Evolutionary conservation across 2,329 filamentous ascomycete genomes (phyloP).

Genomic region (Grosmannia huntii): DNA sequence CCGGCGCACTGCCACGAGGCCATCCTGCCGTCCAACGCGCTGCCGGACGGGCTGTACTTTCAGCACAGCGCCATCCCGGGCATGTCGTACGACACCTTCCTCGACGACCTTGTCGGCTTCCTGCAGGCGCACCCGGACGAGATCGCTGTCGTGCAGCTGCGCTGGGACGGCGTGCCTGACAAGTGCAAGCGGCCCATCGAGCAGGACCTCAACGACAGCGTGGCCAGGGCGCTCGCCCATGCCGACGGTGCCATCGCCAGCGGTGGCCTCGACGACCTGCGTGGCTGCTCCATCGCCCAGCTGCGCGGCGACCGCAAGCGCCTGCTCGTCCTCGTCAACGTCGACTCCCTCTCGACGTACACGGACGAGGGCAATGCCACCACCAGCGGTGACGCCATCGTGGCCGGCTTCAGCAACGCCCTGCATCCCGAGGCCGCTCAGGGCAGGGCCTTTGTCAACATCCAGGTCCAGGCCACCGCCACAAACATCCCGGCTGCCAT

Average conservation of each 20-base stretch:
- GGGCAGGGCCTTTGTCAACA: constrained; percentile 24
- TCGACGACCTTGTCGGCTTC: constrained; percentile 27
- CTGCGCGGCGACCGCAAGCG: constrained; percentile 23
- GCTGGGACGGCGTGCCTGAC: constrained; percentile 35
- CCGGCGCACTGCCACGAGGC: constrained; percentile 32
- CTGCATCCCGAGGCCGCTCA: constrained; percentile 20
- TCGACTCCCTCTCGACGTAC: constrained; percentile 27
- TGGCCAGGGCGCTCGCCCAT: constrained; percentile 21
- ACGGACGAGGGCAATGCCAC: constrained; percentile 28
- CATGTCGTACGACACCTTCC: constrained; percentile 31
- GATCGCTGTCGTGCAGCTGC: constrained; percentile 34
- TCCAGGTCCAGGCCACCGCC: constrained; percentile 39
- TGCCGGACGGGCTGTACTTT: constrained; percentile 35
- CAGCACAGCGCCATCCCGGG: constrained; percentile 37
- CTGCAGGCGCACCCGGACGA: constrained; percentile 27
- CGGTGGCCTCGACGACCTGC: constrained; percentile 22
- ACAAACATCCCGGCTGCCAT: constrained; percentile 34
- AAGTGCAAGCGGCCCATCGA: constrained; percentile 29
- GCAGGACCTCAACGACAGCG: constrained; percentile 25
- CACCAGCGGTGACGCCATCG: constrained; percentile 24
- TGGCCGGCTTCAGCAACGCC: constrained; percentile 21
- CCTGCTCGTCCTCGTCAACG: constrained; percentile 23
- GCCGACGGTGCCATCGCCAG: constrained; percentile 17
- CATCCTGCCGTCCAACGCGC: constrained; percentile 21
- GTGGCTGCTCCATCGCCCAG: constrained; percentile 18